Percentiles rank a stretch among this genome's conserved stretches.
Conservation (phyloP, 1,139 yeast genomes). For the Protomyces arabidopsidicola region DNA sequence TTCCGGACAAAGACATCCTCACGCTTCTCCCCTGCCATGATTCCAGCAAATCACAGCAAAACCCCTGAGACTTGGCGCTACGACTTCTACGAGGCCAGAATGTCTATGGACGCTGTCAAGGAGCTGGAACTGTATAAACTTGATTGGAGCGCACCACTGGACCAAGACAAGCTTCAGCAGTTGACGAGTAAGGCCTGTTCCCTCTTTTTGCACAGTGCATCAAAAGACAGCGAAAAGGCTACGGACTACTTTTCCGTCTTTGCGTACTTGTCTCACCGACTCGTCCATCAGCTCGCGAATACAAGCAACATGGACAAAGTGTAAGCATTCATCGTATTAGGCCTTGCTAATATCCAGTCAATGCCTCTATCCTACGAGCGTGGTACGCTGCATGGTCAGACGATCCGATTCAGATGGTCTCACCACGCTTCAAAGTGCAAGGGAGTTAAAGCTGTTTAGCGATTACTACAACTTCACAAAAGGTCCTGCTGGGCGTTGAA, state of each 20-base stretch:
- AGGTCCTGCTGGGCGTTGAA: conserved; percentile 12
- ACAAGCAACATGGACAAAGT: background rate
- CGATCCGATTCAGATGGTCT: too few species aligned
- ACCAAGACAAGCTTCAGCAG: background rate
- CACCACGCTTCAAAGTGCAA: background rate
- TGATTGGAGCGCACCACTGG: conserved; percentile 5
- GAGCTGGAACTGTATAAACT: background rate
- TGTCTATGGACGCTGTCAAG: background rate
- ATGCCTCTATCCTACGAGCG: background rate
- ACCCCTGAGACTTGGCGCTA: conserved; percentile 9
- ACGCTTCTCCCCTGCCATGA: conserved; percentile 4
- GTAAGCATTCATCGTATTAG: background rate
- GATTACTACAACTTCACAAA: conserved; percentile 1
- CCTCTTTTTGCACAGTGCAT: background rate
- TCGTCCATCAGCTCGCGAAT: background rate
- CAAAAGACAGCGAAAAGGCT: background rate
- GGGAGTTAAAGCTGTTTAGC: background rate
- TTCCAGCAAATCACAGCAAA: conserved; percentile 10
- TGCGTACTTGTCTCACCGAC: conserved; percentile 1
- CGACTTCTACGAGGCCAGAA: conserved; percentile 13
- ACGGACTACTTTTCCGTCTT: background rate
- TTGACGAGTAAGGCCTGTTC: background rate
- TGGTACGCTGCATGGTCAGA: background rate
- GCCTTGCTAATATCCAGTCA: background rate
- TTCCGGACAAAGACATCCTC: background rate